These are phyloP conservation scores for Aspergillus brasiliensis DNA, from an alignment of 2,329 filamentous ascomycete genomes.

Conservation along the genomic window DNA sequence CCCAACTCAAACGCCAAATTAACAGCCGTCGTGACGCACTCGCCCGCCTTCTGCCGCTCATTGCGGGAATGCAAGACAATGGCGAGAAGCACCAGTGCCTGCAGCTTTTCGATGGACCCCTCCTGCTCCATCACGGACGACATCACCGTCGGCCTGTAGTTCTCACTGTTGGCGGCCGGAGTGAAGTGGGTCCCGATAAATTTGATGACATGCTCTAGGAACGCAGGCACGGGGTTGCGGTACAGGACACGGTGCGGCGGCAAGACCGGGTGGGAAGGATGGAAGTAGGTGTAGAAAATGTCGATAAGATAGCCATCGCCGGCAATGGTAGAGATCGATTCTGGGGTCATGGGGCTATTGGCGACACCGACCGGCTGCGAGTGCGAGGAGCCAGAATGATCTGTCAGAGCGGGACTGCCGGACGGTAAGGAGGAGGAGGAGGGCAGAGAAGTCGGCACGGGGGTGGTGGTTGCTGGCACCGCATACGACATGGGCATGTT, in stretches of 20 bases:
- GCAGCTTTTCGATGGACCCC: constrained; percentile 66
- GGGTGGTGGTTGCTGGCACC: constrained; percentile 24
- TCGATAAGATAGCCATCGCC: constrained; percentile 49
- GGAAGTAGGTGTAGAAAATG: constrained; percentile 60
- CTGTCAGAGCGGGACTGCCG: constrained; percentile 28
- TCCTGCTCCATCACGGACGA: constrained; percentile 34
- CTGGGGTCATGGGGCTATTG: constrained; percentile 37
- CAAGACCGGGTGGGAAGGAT: constrained; percentile 59
- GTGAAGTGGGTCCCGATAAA: constrained; percentile 60
- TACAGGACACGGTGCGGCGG: constrained; percentile 50
- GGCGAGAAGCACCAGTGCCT: constrained; percentile 74
- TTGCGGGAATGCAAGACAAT: constrained; percentile 77
- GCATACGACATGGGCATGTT: constrained; percentile 22
- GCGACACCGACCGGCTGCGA: constrained; percentile 19
- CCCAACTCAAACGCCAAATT: constrained; percentile 74
- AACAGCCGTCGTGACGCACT: constrained; percentile 69
- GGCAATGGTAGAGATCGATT: constrained; percentile 36
- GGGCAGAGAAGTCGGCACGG: constrained; percentile 15
- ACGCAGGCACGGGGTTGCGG: constrained; percentile 40
- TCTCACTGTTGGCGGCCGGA: constrained; percentile 46
- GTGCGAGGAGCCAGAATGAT: constrained; percentile 20
- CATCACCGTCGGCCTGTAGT: constrained; percentile 44
- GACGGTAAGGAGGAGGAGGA: constrained; percentile 24
- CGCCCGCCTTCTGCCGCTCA: constrained; percentile 67
- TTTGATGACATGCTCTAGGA: constrained; percentile 57